These are phyloP conservation scores for Otatea glauca DNA, from an alignment of 176 grass and related monocot species.

Conservation along the genomic window DNA sequence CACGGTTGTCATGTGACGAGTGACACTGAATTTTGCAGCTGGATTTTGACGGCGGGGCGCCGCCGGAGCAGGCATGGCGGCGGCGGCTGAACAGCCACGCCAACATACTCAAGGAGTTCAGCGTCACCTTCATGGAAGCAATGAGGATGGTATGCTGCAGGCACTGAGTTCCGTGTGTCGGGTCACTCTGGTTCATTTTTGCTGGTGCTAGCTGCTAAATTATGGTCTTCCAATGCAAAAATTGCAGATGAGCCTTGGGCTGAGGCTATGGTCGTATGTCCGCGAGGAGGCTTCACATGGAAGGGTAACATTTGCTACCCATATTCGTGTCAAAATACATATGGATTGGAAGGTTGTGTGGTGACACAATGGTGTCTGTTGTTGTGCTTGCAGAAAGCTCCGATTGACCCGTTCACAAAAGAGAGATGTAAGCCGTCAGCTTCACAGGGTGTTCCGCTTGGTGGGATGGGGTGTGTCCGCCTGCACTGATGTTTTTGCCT, in stretches of 20 bases:
- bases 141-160: constrained; percentile 78
- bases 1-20: not conserved
- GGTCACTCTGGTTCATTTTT: not conserved
- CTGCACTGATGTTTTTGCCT: constrained; percentile 25
- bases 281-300: constrained; percentile 97
- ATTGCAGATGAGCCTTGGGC: constrained; percentile 79
- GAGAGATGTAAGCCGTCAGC: constrained; percentile 88
- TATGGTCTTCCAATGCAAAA: not conserved
- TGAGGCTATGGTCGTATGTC: constrained; percentile 97
- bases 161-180: not conserved
- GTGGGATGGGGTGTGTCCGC: constrained; percentile 90
- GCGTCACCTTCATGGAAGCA: constrained; percentile 98
- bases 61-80: constrained; percentile 93
- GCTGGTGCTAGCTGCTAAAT: constrained; percentile 14
- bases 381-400: constrained; percentile 84
- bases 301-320: constrained; percentile 66
- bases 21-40: constrained; percentile 55
- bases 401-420: constrained; percentile 96
- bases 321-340: constrained; percentile 1
- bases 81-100: constrained; percentile 88
- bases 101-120: constrained; percentile 95
- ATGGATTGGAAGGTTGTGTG: constrained; percentile 9
- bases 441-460: constrained; percentile 92
- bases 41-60: constrained; percentile 88
- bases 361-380: constrained; percentile 19